These are phyloP conservation scores for Irpex sp. DNA, from an alignment of 1,284 basidiomycete genomes.

Conservation along the genomic window DNA sequence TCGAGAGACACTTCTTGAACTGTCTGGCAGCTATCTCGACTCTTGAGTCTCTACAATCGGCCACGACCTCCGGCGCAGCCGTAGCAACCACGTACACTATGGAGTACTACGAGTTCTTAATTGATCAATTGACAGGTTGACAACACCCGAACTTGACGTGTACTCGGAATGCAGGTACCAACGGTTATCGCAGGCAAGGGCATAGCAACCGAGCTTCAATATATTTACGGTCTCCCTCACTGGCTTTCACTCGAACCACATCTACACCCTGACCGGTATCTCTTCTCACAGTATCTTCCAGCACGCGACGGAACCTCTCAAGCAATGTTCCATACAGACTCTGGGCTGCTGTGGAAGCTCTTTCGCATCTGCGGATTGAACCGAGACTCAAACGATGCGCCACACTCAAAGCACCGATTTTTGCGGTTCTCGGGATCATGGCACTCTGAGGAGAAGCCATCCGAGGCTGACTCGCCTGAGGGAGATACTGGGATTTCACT, in stretches of 20 bases:
- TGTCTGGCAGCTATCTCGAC: no score
- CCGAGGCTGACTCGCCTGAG: not conserved
- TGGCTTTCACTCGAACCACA: not conserved
- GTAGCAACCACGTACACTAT: not conserved
- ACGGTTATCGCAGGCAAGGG: not conserved
- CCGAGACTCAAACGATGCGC: not conserved
- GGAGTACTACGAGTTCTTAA: no score
- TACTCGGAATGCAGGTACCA: not conserved
- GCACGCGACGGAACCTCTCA: not conserved
- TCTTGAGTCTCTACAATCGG: not conserved
- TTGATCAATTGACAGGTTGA: no score
- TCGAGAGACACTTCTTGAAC: no score
- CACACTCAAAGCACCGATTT: not conserved
- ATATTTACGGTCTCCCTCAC: not conserved
- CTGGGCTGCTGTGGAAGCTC: not conserved
- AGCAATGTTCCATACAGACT: not conserved
- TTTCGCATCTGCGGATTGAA: not conserved
- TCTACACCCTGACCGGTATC: not conserved
- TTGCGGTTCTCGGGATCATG: not conserved
- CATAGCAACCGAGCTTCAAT: not conserved
- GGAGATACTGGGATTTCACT: not conserved
- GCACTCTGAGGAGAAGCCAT: not conserved
- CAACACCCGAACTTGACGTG: no score
- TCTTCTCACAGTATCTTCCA: not conserved
- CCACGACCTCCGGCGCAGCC: not conserved